Conservation (phyloP, 352 stramenopile genomes). For the Thalassiosira exigua region DNA sequence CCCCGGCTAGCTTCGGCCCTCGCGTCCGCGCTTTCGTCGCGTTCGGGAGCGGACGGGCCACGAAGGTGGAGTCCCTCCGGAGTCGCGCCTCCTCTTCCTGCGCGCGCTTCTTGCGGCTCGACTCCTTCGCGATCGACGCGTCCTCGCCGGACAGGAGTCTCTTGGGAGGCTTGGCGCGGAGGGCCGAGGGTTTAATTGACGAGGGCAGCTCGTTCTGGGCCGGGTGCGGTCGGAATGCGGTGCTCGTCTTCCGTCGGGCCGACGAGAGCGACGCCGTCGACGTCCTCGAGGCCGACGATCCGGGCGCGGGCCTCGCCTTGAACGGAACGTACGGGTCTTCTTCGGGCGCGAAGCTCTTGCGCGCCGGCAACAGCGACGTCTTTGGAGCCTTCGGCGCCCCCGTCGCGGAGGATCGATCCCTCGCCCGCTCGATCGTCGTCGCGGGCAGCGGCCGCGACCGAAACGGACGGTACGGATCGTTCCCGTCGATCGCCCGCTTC, state of each 20-base stretch:
- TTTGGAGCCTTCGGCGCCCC: not conserved
- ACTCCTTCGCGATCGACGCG: constrained; percentile 49
- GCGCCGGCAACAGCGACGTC: not conserved
- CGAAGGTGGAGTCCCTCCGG: constrained; percentile 41
- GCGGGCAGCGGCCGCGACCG: constrained; percentile 28
- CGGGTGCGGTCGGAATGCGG: constrained; percentile 23
- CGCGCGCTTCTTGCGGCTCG: constrained; percentile 27
- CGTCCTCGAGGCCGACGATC: not conserved
- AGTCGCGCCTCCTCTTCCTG: constrained; percentile 47
- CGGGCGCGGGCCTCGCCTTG: constrained; percentile 18
- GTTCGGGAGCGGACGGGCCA: constrained; percentile 41
- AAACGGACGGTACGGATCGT: constrained; percentile 40
- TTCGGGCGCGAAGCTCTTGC: constrained; percentile 15
- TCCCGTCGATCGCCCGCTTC: constrained; percentile 1
- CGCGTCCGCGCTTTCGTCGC: constrained; percentile 13
- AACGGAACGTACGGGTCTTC: constrained; percentile 39
- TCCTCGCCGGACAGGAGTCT: constrained; percentile 46
- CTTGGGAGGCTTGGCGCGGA: constrained; percentile 45
- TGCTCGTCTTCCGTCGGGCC: constrained; percentile 32
- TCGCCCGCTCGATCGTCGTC: constrained; percentile 15
- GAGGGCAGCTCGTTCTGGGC: constrained; percentile 19
- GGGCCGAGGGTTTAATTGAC: constrained; percentile 15
- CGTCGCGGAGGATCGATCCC: not conserved
- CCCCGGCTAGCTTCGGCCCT: constrained; percentile 1
- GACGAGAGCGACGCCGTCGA: not conserved